Conservation (phyloP, 768 basidiomycete species). For the Trametes gibbosa region DNA sequence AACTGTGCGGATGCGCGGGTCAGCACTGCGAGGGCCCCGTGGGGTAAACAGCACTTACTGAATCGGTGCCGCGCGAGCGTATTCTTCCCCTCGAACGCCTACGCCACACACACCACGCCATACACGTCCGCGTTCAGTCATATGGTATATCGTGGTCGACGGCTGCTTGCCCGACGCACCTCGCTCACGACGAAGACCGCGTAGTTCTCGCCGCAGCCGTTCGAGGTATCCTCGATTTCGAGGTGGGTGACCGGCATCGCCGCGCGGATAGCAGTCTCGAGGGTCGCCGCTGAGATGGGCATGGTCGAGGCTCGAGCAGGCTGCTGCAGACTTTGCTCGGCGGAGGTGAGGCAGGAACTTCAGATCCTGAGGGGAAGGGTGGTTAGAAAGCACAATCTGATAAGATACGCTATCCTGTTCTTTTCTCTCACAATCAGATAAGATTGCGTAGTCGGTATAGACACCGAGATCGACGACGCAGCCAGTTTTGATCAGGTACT, state of each 20-base stretch:
- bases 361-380: constrained; percentile 5
- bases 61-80: constrained; percentile 75
- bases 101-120: neutral
- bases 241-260: constrained; percentile 64
- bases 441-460: neutral
- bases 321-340: neutral
- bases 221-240: constrained; percentile 74
- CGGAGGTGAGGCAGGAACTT: neutral
- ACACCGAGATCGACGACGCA: too few relatives aligned
- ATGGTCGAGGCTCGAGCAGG: constrained; percentile 35
- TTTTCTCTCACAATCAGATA: constrained; percentile 5
- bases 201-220: constrained; percentile 80
- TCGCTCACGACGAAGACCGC: constrained; percentile 74
- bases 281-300: constrained; percentile 54
- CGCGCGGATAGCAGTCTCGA: constrained; percentile 63
- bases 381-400: constrained; percentile 26
- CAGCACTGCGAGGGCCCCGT: neutral
- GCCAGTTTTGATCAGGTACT: too few relatives aligned
- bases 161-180: constrained; percentile 35
- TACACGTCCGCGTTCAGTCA: too few relatives aligned
- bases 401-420: constrained; percentile 19
- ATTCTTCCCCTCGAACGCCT: constrained; percentile 77
- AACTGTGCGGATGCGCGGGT: constrained; percentile 42
- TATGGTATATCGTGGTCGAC: too few relatives aligned
- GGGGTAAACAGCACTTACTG: constrained; percentile 42